Conservation (phyloP, 345 rosid species). For the Geranium rotundifolium region DNA sequence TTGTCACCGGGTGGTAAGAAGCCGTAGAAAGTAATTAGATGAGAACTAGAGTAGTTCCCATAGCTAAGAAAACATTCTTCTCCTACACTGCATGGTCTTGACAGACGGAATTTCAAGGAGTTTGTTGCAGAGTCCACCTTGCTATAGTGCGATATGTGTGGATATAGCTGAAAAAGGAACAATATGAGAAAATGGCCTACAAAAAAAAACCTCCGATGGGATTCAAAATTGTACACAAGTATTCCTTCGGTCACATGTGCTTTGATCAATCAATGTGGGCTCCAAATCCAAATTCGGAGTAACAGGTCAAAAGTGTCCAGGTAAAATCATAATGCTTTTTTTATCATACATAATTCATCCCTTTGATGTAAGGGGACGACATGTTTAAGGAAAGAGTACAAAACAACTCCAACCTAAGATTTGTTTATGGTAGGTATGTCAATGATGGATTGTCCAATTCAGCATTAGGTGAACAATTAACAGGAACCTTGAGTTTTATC, state of each 20-base stretch:
- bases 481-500: no score
- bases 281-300: not conserved
- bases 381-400: not conserved
- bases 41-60: conserved; percentile 74
- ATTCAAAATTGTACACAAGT: not conserved
- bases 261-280: not conserved
- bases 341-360: not conserved
- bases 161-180: conserved; percentile 36
- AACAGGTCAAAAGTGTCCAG: not conserved
- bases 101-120: conserved; percentile 66
- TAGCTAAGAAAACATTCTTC: conserved; percentile 85
- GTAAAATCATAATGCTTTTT: no score
- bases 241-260: not conserved
- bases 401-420: not conserved
- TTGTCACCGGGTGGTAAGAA: conserved; percentile 74
- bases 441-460: not conserved
- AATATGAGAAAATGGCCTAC: conserved; percentile 4
- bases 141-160: conserved; percentile 77
- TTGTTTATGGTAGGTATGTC: not conserved
- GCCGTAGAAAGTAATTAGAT: conserved; percentile 79
- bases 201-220: not conserved
- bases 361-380: not conserved
- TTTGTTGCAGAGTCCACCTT: conserved; percentile 51
- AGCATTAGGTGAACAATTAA: no score
- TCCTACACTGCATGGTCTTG: conserved; percentile 57